Conservation (phyloP, 2,329 filamentous ascomycete genomes). For the Pseudogymnoascus sp. region DNA sequence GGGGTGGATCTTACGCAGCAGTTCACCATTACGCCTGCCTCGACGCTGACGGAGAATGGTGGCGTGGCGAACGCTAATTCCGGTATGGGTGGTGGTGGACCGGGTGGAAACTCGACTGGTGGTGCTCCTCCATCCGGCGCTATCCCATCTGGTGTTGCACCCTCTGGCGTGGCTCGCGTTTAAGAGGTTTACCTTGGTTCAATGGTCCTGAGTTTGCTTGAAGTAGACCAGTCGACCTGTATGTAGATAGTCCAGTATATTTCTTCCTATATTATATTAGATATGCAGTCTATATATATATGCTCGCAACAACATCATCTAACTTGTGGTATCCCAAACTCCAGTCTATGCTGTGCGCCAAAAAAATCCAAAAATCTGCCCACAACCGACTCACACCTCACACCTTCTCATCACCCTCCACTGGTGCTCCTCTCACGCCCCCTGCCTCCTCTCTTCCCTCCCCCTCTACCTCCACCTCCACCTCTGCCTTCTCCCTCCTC, state of each 20-base stretch:
- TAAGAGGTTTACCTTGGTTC: neutral
- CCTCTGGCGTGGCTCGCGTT: neutral
- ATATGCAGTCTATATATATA: neutral
- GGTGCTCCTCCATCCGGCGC: neutral
- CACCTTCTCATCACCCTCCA: neutral
- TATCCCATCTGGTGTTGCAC: neutral
- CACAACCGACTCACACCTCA: neutral
- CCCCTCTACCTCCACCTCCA: neutral
- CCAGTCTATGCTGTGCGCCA: neutral
- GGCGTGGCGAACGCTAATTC: neutral
- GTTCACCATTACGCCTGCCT: neutral
- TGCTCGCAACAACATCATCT: neutral
- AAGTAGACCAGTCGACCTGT: neutral
- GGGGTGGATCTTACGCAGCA: slow-evolving; percentile 32
- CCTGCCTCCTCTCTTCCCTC: neutral
- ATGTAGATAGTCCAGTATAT: neutral
- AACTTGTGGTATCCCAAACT: neutral
- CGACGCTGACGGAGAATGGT: neutral
- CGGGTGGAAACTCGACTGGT: neutral
- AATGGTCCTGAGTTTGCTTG: neutral
- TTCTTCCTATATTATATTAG: neutral
- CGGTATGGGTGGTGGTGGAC: neutral
- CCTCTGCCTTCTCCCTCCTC: slow-evolving; percentile 22
- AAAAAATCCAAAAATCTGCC: neutral
- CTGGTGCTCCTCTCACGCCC: neutral